Conservation (phyloP, 257 asterid genomes). For the Solanum pennellii region DNA sequence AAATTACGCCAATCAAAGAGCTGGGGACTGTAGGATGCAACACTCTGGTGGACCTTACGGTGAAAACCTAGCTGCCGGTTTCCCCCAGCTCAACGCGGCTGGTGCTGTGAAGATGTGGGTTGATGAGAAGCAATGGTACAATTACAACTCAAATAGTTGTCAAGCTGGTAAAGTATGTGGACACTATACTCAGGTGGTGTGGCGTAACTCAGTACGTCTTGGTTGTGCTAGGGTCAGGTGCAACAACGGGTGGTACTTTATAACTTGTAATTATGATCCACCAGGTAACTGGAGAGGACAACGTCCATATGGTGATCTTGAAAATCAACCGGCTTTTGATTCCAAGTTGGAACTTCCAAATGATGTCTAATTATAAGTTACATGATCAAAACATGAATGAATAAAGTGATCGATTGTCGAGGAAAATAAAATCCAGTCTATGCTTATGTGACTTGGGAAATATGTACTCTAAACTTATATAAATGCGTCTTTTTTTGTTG, state of each 20-base stretch:
- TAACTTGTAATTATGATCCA: slow-evolving; percentile 29
- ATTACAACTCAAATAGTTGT: slow-evolving; percentile 5
- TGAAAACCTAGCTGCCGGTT: slow-evolving; percentile 37
- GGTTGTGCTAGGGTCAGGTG: slow-evolving; percentile 42
- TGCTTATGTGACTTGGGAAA: too few species aligned
- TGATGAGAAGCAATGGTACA: slow-evolving; percentile 18
- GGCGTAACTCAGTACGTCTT: slow-evolving; percentile 18
- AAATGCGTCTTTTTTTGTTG: too few species aligned
- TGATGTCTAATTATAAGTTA: background rate
- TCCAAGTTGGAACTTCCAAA: background rate
- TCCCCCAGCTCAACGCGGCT: slow-evolving; percentile 12
- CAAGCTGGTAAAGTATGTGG: slow-evolving; percentile 18
- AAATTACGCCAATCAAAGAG: slow-evolving; percentile 11
- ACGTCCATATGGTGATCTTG: background rate
- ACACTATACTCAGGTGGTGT: slow-evolving; percentile 55
- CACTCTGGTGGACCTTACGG: slow-evolving; percentile 39
- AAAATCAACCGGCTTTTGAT: background rate
- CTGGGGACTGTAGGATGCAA: slow-evolving; percentile 17
- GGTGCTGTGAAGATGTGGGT: slow-evolving; percentile 28
- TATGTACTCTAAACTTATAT: too few species aligned
- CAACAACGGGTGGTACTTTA: slow-evolving; percentile 19
- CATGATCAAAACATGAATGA: too few species aligned
- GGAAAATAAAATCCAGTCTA: too few species aligned
- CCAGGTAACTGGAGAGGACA: slow-evolving; percentile 3
- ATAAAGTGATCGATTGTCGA: too few species aligned